Percentiles rank a stretch among this genome's conserved stretches.
Evolutionary conservation across 2,329 filamentous ascomycete species (phyloP).

Genomic region (Magnaporthiopsis incrustans): DNA sequence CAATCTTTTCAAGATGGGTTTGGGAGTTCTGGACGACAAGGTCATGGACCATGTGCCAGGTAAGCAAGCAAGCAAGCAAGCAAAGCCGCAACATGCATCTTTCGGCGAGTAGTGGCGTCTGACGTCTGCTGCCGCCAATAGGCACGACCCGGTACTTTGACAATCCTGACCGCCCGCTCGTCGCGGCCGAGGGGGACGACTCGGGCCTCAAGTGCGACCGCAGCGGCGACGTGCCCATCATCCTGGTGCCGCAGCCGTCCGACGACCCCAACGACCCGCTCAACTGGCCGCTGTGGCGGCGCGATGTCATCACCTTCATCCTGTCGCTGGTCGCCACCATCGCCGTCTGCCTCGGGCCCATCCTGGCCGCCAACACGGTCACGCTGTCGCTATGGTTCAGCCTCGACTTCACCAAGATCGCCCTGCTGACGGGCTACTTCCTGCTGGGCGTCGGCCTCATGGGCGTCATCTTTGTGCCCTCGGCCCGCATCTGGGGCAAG

Average conservation of each 20-base stretch:
- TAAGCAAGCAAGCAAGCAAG: conserved; percentile 27
- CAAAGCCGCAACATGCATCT: background rate
- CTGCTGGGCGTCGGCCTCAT: conserved; percentile 74
- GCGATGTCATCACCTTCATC: conserved; percentile 70
- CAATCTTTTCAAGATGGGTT: conserved; percentile 44
- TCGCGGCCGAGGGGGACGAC: conserved; percentile 26
- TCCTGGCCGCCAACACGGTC: conserved; percentile 82
- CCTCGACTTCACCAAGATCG: conserved; percentile 64
- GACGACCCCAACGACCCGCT: conserved; percentile 88
- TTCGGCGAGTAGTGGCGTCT: background rate
- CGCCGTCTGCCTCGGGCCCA: conserved; percentile 73
- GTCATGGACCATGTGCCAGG: conserved; percentile 66
- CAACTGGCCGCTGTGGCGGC: conserved; percentile 76
- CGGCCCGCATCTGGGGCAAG: conserved; percentile 86
- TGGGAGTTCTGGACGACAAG: conserved; percentile 65
- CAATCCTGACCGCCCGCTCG: conserved; percentile 41
- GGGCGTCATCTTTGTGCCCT: conserved; percentile 79
- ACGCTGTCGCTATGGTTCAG: conserved; percentile 62
- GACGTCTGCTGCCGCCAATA: conserved; percentile 17
- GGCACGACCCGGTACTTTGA: conserved; percentile 60
- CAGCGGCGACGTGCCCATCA: conserved; percentile 58
- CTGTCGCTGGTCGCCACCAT: conserved; percentile 77
- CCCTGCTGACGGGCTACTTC: conserved; percentile 80
- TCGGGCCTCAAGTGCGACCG: conserved; percentile 62
- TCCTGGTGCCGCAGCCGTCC: conserved; percentile 80